Evolutionary conservation across 108 stramenopile species (phyloP), one percentile per base, ranked within the genome.

Genomic region (Asterionellopsis glacialis): DNA sequence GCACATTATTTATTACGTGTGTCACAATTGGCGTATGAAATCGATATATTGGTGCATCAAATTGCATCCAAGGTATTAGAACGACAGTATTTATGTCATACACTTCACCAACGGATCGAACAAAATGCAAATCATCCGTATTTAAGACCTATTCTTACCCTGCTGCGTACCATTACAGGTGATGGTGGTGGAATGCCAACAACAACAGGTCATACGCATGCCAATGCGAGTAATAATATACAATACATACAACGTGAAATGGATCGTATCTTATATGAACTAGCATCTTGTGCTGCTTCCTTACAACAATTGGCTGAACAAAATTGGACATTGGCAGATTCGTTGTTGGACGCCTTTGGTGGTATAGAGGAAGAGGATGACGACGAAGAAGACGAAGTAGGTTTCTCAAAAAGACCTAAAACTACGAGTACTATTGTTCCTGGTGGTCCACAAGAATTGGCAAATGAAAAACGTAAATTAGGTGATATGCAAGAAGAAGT

Each of bases 281-380:
- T 48, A 19, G 21, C 21, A 48, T 21, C 16, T 9, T 48, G 47
- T 21, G 2, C 47, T 1, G 21, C 6, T 4, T 48, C 21, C 6
- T 21, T 48, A 21, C 47, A 9, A 21, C 47, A 48, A 48, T 9
- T 19, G 16, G 47, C 47, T 4, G 47, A 48, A 19, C 47, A 48
- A 9, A 48, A 48, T 21, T 48, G 47, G 47, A 48, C 47, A 19
- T 48, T 48, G 47, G 16, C 47, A 21, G 47, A 48, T 19, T 48
- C 47, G 1, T 19, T 48, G 9, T 19, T 48, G 47, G 47, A 48
- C 9, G 47, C 47, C 1, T 21, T 48, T 16, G 47, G 47, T 19
- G 47, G 21, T 16, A 9, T 7, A 19, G 19, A 16, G 2, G 47
- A 48, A 19, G 19, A 16, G 2, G 21, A 48, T 7, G 33, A 21